Base-by-base conservation (phyloP, 805 yeast species). In the Hanseniaspora pseudoguilliermondii region DNA sequence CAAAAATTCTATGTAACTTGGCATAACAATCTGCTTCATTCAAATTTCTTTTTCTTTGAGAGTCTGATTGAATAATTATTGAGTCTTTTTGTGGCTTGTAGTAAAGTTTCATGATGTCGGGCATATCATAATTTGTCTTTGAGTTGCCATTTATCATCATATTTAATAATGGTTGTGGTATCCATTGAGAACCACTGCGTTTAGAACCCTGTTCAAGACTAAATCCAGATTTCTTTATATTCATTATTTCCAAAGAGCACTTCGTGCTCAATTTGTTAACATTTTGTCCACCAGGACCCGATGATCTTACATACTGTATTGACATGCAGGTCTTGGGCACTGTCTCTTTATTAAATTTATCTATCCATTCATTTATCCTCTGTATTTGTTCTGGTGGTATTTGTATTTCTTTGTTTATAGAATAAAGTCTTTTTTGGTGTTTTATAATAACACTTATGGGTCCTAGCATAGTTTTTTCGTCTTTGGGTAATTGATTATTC, bases 281-380 rank as follows among this genome's bases (percentile, higher is more conserved):
- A 63, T 87, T 83, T 61, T 86, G 95, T 0, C 95, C 95, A 1
- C 95, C 95, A 0, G 95, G 87, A 0, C 95, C 95, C 36, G 89
- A 79, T 0, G 93, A 77, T 57, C 90, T 67, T 55, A 66, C 69
- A 53, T 59, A 69, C 25, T 66, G 62, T 6, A 51, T 18, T 18
- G 27, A 39, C 34, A 35, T 35, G 23, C 55, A 51, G 6, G 38
- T 16, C 15, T 51, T 51, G 29, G 55, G 55, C 7, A 51, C 39
- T 3, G 11, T 13, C 9, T 35, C 32, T 36, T 36, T 43, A 36
- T 36, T 44, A 9, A 51, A 51, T 9, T 27, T 51, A 1, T 39
- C 15, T 20, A 50, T 50, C 54, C 54, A 50, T 16, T 42, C 20
- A 20, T 18, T 18, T 7, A 46, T 25, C 34, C 15, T 13, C 20